A percentile compares a stretch with the other conserved stretches of the same genome.
These are phyloP conservation scores for Mycena filopes DNA, from an alignment of 768 basidiomycete species.

Conservation along the genomic window DNA sequence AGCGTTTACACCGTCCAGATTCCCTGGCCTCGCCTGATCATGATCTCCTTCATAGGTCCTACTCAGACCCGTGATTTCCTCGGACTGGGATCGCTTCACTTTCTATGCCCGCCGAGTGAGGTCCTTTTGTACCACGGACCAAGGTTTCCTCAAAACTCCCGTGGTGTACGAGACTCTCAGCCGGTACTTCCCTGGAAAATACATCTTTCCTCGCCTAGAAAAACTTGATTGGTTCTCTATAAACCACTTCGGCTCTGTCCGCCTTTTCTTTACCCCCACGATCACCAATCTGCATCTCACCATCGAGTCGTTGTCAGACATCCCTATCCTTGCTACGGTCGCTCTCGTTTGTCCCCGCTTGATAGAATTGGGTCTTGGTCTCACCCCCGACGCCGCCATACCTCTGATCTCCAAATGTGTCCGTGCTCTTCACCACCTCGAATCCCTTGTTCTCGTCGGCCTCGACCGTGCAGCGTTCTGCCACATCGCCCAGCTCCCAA, in stretches of 20 bases:
- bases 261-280: neutral
- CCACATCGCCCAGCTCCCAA: constrained; percentile 9
- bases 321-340: neutral
- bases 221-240: neutral
- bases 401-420: neutral
- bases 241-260: neutral
- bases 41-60: too few relatives aligned
- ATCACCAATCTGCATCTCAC: neutral
- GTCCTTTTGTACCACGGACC: neutral
- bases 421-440: constrained; percentile 5
- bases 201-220: neutral
- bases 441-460: neutral
- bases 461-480: neutral
- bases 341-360: neutral
- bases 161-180: constrained; percentile 3
- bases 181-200: neutral
- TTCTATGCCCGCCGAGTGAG: too few relatives aligned
- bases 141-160: neutral
- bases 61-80: too few relatives aligned
- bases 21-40: too few relatives aligned
- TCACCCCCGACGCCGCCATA: neutral
- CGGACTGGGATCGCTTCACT: too few relatives aligned
- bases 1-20: too few relatives aligned
- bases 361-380: neutral
- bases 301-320: neutral